A percentile compares a stretch with the other conserved stretches of the same genome.
Conservation (phyloP, 2,329 filamentous ascomycete genomes). For the Sclerotinia glacialis region DNA sequence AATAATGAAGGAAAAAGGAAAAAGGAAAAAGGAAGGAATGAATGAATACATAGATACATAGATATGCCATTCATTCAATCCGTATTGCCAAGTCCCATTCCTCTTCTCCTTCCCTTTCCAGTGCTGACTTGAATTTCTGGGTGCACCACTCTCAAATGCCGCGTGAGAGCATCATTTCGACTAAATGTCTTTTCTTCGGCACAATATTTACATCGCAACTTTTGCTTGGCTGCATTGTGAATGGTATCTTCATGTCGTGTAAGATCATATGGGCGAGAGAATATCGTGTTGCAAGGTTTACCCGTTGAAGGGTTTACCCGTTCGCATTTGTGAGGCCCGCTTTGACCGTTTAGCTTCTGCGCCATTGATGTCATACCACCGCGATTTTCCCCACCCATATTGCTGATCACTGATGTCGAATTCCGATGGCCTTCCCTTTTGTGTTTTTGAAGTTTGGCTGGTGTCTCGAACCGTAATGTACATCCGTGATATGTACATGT, state of each 20-base stretch:
- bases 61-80: no score
- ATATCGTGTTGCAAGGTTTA: constrained; percentile 90
- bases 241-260: constrained; percentile 97
- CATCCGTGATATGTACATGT: constrained; percentile 96
- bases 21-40: no score
- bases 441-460: constrained; percentile 85
- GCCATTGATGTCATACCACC: constrained; percentile 50
- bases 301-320: constrained; percentile 92
- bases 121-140: constrained; percentile 76
- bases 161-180: constrained; percentile 86
- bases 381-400: constrained; percentile 30
- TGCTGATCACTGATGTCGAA: constrained; percentile 51
- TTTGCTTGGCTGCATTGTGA: constrained; percentile 90
- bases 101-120: constrained; percentile 56
- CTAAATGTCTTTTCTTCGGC: constrained; percentile 97
- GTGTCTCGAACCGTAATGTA: constrained; percentile 81
- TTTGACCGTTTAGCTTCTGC: constrained; percentile 72
- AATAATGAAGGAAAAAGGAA: no score
- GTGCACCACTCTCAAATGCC: constrained; percentile 93
- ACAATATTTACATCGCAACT: constrained; percentile 89
- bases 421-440: constrained; percentile 84
- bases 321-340: constrained; percentile 89
- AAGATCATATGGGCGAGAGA: constrained; percentile 93
- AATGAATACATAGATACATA: no score
- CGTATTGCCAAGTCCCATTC: background rate